These are phyloP conservation scores for Saccharomycopsis oosterbeekiorum DNA, from an alignment of 805 yeast genomes.

Conservation along the genomic window DNA sequence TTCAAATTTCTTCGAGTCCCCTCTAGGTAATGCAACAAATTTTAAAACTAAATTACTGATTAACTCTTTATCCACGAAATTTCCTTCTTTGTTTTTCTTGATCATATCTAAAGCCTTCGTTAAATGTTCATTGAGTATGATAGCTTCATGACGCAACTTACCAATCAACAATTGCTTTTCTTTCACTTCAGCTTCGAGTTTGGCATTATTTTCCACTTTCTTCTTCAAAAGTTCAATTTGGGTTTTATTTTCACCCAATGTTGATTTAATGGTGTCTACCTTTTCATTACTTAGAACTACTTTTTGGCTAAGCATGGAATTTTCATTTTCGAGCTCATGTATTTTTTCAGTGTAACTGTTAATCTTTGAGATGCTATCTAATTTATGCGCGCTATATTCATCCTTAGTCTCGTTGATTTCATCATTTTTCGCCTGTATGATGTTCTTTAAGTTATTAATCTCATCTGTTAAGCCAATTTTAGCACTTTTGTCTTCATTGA, in stretches of 20 bases:
- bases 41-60: conserved; percentile 79
- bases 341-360: neutral
- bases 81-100: conserved; percentile 65
- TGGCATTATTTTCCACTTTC: conserved; percentile 21
- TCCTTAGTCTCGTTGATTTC: conserved; percentile 7
- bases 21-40: conserved; percentile 79
- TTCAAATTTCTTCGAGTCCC: conserved; percentile 91
- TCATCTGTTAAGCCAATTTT: conserved; percentile 1
- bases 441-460: conserved; percentile 5
- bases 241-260: neutral
- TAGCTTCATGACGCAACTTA: conserved; percentile 88
- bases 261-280: neutral
- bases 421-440: conserved; percentile 22
- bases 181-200: conserved; percentile 45
- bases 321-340: neutral
- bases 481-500: conserved; percentile 6
- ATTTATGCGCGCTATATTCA: neutral
- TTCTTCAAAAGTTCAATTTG: neutral
- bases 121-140: conserved; percentile 84
- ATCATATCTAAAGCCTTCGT: conserved; percentile 86
- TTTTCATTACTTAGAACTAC: neutral
- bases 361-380: neutral
- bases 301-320: neutral
- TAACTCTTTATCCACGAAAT: conserved; percentile 77
- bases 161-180: conserved; percentile 77